These are phyloP conservation scores for Zizania latifolia DNA, from an alignment of 176 grass and related monocot species.

Conservation along the genomic window DNA sequence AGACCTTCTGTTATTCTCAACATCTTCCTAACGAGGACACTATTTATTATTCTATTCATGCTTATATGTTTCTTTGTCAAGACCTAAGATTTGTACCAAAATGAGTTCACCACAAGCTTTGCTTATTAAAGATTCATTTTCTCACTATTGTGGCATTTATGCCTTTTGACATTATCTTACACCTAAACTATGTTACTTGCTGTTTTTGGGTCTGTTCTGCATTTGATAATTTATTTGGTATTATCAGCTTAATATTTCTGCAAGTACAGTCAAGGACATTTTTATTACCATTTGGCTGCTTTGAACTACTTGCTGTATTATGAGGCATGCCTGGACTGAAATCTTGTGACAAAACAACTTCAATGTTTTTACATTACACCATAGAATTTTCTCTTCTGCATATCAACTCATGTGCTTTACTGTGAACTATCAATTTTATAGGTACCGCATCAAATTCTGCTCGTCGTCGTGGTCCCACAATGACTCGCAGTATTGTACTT, in stretches of 20 bases:
- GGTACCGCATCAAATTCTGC: slow-evolving; percentile 43
- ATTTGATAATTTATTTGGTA: not conserved
- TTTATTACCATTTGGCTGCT: not conserved
- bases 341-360: not conserved
- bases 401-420: slow-evolving; percentile 7
- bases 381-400: slow-evolving; percentile 1
- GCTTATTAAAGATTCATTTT: not conserved
- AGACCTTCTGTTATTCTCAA: not conserved
- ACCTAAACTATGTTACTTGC: not conserved
- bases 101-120: not conserved
- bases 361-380: not conserved
- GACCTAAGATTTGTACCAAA: not conserved
- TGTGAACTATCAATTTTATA: slow-evolving; percentile 28
- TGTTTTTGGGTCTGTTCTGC: not conserved
- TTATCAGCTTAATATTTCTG: slow-evolving; percentile 9
- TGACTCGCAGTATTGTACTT: slow-evolving; percentile 73
- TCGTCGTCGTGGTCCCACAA: slow-evolving; percentile 40
- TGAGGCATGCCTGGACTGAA: not conserved
- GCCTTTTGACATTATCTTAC: not conserved
- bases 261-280: not conserved
- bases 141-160: not conserved
- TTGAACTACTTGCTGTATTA: not conserved
- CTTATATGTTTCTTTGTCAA: not conserved
- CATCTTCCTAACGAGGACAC: not conserved
- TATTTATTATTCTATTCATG: not conserved